phyloP scores from a whole-genome alignment of 345 rosid genomes.

The Odontarrhena argentea region DNA sequence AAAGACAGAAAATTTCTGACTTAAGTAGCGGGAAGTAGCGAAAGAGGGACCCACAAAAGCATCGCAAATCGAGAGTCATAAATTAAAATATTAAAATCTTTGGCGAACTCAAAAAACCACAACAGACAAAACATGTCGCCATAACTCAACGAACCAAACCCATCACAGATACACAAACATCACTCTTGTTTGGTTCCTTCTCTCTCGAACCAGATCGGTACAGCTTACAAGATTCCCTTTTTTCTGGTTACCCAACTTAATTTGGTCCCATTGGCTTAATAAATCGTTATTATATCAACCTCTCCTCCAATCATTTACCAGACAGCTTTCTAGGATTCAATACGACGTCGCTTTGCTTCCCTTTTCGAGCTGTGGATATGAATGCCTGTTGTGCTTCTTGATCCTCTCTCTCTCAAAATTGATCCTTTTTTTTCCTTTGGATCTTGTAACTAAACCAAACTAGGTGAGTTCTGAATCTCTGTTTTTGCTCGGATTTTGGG shows the following conservation, averaged over 20 bases:
- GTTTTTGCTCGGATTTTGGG: constrained; percentile 19
- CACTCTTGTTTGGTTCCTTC: constrained; percentile 20
- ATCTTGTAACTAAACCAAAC: constrained; percentile 1
- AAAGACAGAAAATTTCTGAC: not conserved
- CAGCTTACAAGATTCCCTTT: constrained; percentile 9
- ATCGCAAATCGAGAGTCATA: constrained; percentile 32
- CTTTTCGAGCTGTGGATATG: constrained; percentile 26
- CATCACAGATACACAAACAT: constrained; percentile 23
- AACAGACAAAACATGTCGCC: constrained; percentile 42
- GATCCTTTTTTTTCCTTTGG: not conserved
- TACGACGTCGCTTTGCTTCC: constrained; percentile 31
- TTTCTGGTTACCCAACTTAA: not conserved
- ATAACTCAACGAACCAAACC: constrained; percentile 37
- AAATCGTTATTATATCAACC: too few relatives aligned
- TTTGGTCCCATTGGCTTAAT: too few relatives aligned
- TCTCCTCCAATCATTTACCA: constrained; percentile 28
- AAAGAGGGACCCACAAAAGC: constrained; percentile 36
- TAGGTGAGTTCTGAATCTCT: constrained; percentile 28
- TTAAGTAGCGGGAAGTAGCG: constrained; percentile 30
- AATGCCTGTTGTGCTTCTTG: constrained; percentile 26
- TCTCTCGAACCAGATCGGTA: constrained; percentile 22
- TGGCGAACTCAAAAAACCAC: constrained; percentile 33
- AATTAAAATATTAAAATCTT: constrained; percentile 3
- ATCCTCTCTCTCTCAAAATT: constrained; percentile 1
- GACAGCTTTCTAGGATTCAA: constrained; percentile 17